Percentiles rank a stretch among this genome's conserved stretches.
These are phyloP conservation scores for Pichia sp. DNA, from an alignment of 1,139 yeast species.

Conservation along the genomic window DNA sequence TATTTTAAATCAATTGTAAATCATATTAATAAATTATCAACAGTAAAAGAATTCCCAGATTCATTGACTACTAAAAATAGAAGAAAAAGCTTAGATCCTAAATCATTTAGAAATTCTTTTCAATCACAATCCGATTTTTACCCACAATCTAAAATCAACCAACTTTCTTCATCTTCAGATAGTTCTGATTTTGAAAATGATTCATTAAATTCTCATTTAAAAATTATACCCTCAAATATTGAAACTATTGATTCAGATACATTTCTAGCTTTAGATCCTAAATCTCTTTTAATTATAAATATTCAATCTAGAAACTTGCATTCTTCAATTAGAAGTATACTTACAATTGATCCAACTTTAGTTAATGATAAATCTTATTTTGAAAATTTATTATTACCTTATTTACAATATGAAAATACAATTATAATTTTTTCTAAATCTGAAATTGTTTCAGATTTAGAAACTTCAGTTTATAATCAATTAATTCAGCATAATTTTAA, in stretches of 20 bases:
- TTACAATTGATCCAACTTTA: conserved; percentile 8
- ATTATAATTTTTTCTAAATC: conserved; percentile 14
- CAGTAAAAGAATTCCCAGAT: neutral
- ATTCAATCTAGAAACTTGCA: conserved; percentile 7
- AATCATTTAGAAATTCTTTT: neutral
- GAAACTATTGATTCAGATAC: conserved; percentile 3
- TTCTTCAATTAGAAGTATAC: conserved; percentile 2
- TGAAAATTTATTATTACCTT: conserved; percentile 5
- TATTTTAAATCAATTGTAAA: conserved; percentile 1
- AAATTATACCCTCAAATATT: neutral
- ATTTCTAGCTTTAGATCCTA: conserved; percentile 1
- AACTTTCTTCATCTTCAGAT: neutral
- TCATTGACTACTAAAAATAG: neutral
- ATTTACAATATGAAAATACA: conserved; percentile 3
- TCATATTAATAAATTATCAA: neutral
- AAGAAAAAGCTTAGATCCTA: conserved; percentile 10
- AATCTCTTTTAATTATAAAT: conserved; percentile 4
- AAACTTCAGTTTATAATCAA: conserved; percentile 1
- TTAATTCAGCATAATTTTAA: conserved; percentile 1
- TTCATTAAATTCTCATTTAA: neutral
- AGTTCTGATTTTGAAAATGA: neutral
- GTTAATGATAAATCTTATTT: conserved; percentile 2
- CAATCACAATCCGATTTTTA: conserved; percentile 11
- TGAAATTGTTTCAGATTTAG: conserved; percentile 4
- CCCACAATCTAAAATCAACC: conserved; percentile 7